phyloP scores from a whole-genome alignment of 2,329 filamentous ascomycete genomes.

The Oidium heveae region DNA sequence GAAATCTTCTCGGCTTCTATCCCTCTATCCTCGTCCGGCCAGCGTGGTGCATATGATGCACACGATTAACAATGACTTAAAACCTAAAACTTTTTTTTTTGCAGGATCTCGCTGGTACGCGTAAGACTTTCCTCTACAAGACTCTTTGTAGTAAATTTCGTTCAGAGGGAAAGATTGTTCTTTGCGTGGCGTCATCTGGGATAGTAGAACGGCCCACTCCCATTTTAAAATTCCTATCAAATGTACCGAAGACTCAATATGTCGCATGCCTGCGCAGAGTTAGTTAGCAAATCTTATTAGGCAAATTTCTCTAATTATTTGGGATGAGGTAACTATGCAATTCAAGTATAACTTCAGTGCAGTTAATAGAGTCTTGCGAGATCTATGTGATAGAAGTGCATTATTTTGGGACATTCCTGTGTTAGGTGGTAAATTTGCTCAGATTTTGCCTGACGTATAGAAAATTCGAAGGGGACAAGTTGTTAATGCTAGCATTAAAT shows the following conservation, averaged over 20 bases:
- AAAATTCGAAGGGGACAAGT: not conserved
- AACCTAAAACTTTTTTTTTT: not conserved
- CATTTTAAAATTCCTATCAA: not conserved
- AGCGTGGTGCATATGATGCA: not conserved
- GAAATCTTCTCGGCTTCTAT: not conserved
- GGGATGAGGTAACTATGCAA: not conserved
- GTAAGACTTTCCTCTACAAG: not conserved
- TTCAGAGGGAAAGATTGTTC: not conserved
- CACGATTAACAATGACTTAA: not conserved
- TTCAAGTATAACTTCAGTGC: not conserved
- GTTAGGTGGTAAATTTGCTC: not conserved
- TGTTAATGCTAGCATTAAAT: not conserved
- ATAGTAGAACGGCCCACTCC: not conserved
- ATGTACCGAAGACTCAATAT: not conserved
- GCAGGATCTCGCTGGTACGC: not conserved
- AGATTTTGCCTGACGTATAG: not conserved
- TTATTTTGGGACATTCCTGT: not conserved
- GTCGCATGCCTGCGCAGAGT: too few species aligned
- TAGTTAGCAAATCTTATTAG: too few species aligned
- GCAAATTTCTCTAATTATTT: too few species aligned
- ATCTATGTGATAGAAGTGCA: not conserved
- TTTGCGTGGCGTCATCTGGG: not conserved
- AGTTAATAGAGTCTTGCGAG: not conserved
- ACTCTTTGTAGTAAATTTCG: not conserved
- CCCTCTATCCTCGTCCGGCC: not conserved